Evolutionary conservation across 371 early-diverging fungal genomes (phyloP), one percentile per base, ranked within the genome.

Genomic region (Apophysomyces trapeziformis): DNA sequence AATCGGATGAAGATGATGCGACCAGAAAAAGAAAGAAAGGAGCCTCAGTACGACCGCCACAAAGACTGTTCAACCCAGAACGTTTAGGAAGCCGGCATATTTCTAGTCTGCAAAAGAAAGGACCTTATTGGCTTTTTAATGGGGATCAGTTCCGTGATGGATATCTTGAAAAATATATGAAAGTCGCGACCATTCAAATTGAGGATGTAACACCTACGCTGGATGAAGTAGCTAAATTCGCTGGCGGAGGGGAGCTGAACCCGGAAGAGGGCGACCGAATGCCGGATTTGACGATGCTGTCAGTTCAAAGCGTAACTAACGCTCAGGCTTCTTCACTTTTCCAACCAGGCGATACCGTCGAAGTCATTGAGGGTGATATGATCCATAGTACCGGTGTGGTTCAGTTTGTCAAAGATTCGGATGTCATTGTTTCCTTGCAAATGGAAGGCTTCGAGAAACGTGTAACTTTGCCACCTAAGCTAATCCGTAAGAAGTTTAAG

Each of bases 201-300:
- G 92, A 92, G 14, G 85, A 89, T 72, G 91, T 96, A 16, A 93
- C 90, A 63, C 96, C 98, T 8, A 93, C 96, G 4, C 81, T 98
- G 68, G 98, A 97, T 63, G 99, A 99, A 75, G 93, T 96, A 58
- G 88, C 93, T n/a, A 75, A 81, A 67, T 95, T 96, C 71, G 87
- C 90, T n/a, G 85, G 86, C 12, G 87, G 82, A 14, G 86, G 84
- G 41, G 88, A 88, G 11, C 73, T 86, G 7, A 87, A 82, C 44
- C 86, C 78, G 39, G 89, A 87, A 57, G 87, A 82, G 39, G 86
- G 81, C 37, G 88, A 87, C 37, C 77, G 83, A 36, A 74, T 80
- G 1, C 71, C 86, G 58, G 87, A 86, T 63, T 68, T 86, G 61
- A 73, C 87, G 7, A 80, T 84, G 41, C 69, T 85, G 11, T 76